Base-by-base conservation (phyloP, 2,329 filamentous ascomycete species). In the Fusarium austroafricanum region DNA sequence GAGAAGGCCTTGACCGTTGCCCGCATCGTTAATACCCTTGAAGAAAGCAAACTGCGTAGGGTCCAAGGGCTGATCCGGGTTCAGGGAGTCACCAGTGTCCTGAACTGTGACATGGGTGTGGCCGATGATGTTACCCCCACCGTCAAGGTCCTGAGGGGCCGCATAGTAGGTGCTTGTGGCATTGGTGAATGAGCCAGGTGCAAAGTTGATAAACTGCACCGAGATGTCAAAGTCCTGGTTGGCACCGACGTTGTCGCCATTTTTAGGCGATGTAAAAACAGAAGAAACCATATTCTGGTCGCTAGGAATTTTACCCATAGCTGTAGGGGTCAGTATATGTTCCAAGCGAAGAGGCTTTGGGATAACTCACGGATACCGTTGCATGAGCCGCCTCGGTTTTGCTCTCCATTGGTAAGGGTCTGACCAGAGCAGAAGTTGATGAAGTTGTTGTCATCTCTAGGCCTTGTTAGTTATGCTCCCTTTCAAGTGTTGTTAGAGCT, bases 1-100 rank as follows among this genome's bases (percentile, higher is more conserved):
- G 12, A 90, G 79, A 7, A 82, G 78, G 50, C 87, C 87, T 3
- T 85, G 71, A 31, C 83, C 84, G 71, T 90, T 83, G 33, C 87
- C 87, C 17, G 78, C 82, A 62, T 89, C 87, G 77, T 90, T 89
- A 79, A 90, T 87, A 63, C 88, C 88, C 82, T 90, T 89, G 84
- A 90, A 90, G 77, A 89, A 89, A 73, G 79, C 85, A 68, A 87
- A 89, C 73, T 82, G 76, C 21, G 74, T 77, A 31, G 87, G 81
- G 64, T 89, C 83, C 8, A 87, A 82, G 28, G 87, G 83, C n/a
- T 76, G 70, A 10, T 72, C 79, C 11, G 87, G 86, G 74, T 83
- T 86, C 70, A 85, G 71, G 21, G 75, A 78, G 73, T 77, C 77
- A 50, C 87, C 87, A 46, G 86, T 79, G 64, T 86, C 80, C 76